A percentile compares a stretch with the other conserved stretches of the same genome.
phyloP scores from a whole-genome alignment of 1,284 basidiomycete species.

The Marasmius oreades region DNA sequence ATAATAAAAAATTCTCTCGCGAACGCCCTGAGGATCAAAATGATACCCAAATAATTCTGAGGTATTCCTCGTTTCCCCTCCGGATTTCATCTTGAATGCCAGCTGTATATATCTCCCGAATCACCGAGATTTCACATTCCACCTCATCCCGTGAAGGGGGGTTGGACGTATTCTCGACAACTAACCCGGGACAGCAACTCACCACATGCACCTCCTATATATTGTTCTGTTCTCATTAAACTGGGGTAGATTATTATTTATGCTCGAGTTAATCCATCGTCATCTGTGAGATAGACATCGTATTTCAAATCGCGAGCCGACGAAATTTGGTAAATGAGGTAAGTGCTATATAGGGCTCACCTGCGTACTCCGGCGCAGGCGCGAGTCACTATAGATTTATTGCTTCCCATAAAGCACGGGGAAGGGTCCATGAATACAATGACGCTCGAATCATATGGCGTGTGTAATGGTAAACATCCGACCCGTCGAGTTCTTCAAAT shows the following conservation, averaged over 20 bases:
- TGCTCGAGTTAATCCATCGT: too few species aligned
- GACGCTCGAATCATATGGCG: background rate
- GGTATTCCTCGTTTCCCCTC: background rate
- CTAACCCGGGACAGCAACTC: background rate
- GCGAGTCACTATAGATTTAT: background rate
- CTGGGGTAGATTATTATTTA: too few species aligned
- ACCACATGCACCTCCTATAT: background rate
- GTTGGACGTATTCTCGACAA: background rate
- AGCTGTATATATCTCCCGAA: constrained; percentile 1
- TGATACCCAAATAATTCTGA: background rate
- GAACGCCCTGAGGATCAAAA: constrained; percentile 13
- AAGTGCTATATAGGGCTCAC: too few species aligned
- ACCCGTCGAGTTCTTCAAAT: background rate
- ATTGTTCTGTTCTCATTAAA: too few species aligned
- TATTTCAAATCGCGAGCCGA: too few species aligned
- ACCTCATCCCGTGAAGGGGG: background rate
- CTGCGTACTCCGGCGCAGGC: too few species aligned
- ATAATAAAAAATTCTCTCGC: background rate
- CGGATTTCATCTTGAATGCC: constrained; percentile 9
- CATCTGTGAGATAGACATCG: too few species aligned
- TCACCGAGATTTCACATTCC: constrained; percentile 6
- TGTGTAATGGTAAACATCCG: background rate
- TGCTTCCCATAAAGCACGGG: background rate
- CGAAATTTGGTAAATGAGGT: too few species aligned
- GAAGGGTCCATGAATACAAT: background rate